Evolutionary conservation across 2,329 filamentous ascomycete species (phyloP), one percentile per base, ranked within the genome.

Genomic region (Furcasterigmium furcatum): DNA sequence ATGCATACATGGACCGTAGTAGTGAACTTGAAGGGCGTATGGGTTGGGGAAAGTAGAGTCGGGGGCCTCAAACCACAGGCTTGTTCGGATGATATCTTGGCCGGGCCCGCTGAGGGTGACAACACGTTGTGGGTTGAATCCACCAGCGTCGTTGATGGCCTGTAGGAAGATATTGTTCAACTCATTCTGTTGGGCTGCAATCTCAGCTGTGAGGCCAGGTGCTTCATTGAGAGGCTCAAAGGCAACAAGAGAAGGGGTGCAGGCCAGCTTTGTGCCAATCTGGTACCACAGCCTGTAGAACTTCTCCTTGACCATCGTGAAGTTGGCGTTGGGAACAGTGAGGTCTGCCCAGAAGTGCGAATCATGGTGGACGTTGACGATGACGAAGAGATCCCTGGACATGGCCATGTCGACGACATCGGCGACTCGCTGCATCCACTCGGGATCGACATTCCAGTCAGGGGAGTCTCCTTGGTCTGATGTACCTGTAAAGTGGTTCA

Each of bases 201-300:
- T 69, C 18, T 66, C 70, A 4, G 70, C 67, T 0, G 71, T 79
- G 1, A 70, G 69, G 35, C 73, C 77, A 0, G 76, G 71, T 0
- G 78, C 75, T 53, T 84, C 79, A 48, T 83, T 83, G 54, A 84
- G 76, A 1, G 78, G 66, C 55, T 84, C 80, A 43, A 83, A 77
- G 1, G 77, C 73, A 3, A 83, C 68, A 13, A 65, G 59, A 24
- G 69, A 71, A 1, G 74, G 71, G 55, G 79, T 79, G 61, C 76
- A 80, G 2, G 68, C 76, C 16, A 82, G 61, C 46, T 72, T 73
- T 4, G 63, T 66, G 12, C 71, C 78, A 49, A 82, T 80, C 53
- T 83, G 79, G 20, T 72, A 64, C 80, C 79, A 84, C 3, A 80
- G 65, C 9, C 66, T 62, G 21, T 73, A 71, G 48, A 82, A 77